phyloP scores from a whole-genome alignment of 345 rosid genomes.

The Ceriops decandra region DNA sequence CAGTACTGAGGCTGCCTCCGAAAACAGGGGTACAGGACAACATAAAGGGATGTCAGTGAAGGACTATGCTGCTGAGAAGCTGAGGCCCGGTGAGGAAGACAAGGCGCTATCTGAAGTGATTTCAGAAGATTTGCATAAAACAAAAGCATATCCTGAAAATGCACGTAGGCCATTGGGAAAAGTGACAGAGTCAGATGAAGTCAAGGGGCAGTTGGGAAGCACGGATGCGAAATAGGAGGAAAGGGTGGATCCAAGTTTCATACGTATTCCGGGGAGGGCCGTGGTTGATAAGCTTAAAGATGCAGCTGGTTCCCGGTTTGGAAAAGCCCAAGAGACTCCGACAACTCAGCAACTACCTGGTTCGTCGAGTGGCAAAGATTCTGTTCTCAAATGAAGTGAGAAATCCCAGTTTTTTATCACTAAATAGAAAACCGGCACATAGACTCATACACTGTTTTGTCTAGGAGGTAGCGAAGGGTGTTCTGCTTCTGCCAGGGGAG shows the following conservation, averaged over 20 bases:
- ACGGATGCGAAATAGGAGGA: slow-evolving; percentile 19
- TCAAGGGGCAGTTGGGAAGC: slow-evolving; percentile 37
- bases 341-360: background rate
- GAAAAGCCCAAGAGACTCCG: background rate
- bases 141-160: slow-evolving; percentile 7
- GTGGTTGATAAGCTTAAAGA: slow-evolving; percentile 16
- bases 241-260: slow-evolving; percentile 4
- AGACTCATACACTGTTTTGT: background rate
- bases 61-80: slow-evolving; percentile 50
- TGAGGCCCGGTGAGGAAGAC: slow-evolving; percentile 71
- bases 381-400: too few relatives aligned
- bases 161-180: slow-evolving; percentile 25
- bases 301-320: slow-evolving; percentile 54
- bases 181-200: slow-evolving; percentile 58
- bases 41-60: slow-evolving; percentile 51
- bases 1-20: slow-evolving; percentile 6
- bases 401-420: background rate
- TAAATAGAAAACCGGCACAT: too few relatives aligned
- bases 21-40: slow-evolving; percentile 18
- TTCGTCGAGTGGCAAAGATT: background rate
- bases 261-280: background rate
- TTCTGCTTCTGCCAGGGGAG: background rate
- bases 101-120: slow-evolving; percentile 60
- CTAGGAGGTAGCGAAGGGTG: background rate
- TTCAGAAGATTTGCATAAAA: slow-evolving; percentile 19